Base-by-base conservation (phyloP, 768 basidiomycete species). In the Thelephora aurantiotincta region DNA sequence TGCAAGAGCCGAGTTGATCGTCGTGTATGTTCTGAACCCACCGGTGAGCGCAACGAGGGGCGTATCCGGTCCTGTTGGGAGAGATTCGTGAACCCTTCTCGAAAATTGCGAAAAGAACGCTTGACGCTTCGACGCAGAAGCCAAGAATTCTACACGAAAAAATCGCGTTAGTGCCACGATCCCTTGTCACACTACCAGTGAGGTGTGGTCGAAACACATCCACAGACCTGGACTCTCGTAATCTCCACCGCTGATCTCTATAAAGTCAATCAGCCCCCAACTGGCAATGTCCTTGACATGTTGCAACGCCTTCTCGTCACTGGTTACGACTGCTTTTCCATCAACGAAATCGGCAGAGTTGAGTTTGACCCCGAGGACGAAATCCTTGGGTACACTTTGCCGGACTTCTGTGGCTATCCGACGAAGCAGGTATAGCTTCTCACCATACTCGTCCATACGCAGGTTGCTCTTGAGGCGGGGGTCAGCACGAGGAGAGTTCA, bases 201-300 rank as follows among this genome's bases (percentile, higher is more conserved):
- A 11, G 18, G 5, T 30, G 16, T 18, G 35, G 12, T 20, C 35
- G 19, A 30, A 22, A 16, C 46, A 6, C 4, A 14, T 18, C 18
- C 2, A 55, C 69, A 14, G 54, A 82, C 88, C 75, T 54, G 84
- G 82, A 14, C 70, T 74, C 56, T 89, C 85, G 54, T 93, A 94
- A 58, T 82, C 80, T 0, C 90, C 90, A 1, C 90, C 90, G 48
- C 82, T 87, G 50, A 94, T 75, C 61, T 94, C 90, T 45, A 94
- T 77, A 56, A 90, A 83, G 60, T 94, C 90, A 4, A 93, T 56
- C 14, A 65, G 63, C 1, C 71, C 70, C 78, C 86, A 87, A 35
- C 60, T 58, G 0, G 80, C 74, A 23, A 91, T 75, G 35, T 69
- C 59, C 14, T 64, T 60, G 11, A 90, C 65, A 55, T 91, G 80